Evolutionary conservation across 139 green algal genomes (phyloP), one percentile per base, ranked within the genome.

Genomic region (Monoraphidium neglectum): DNA sequence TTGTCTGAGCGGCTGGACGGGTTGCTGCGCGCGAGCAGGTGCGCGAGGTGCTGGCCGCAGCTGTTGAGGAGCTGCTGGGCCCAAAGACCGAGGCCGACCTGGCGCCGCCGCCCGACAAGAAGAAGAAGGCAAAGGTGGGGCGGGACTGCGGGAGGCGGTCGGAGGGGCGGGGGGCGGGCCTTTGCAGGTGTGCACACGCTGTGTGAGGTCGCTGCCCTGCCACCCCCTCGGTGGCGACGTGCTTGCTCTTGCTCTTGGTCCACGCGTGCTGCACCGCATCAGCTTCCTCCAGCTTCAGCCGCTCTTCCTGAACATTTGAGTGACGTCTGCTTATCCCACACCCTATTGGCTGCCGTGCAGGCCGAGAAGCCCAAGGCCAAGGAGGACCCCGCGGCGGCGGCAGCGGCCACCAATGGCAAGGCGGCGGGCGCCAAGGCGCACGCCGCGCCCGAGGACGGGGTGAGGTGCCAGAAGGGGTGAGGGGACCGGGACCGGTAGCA

Each of bases 41-140:
- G 73, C 73, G 73, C 35, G 8, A 26, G 8, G 4, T 26, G 2
- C 47, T 79, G 21, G 49, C 56, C 61, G 70, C 13, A 15, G 72
- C 53, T 64, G 77, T 97, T 21, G 82, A 80, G 65, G 84, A 81
- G 1, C 69, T 98, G 61, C 86, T 98, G 76, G 94, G 94, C 0
- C 92, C 90, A 43, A 97, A 96, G 81, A 98, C 91, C 0, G 93
- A 96, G 68, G 93, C 77, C 12, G 94, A 97, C 86, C 30, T 93
- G 49, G 86, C 87, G 54, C 83, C 90, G 8, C 40, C 16, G 38
- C 67, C 77, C 1, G 85, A 91, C 70, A 92, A 92, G 61, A 90
- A 93, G 61, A 93, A 95, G 81, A 94, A 93, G 76, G 67, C 70
- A 43, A 95, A 93, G 82, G 49, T 75, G 24, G 3, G 69, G n/a